Evolutionary conservation across 306 rosid genomes (phyloP), one percentile per base, ranked within the genome.

Genomic region (Quercus ilex): DNA sequence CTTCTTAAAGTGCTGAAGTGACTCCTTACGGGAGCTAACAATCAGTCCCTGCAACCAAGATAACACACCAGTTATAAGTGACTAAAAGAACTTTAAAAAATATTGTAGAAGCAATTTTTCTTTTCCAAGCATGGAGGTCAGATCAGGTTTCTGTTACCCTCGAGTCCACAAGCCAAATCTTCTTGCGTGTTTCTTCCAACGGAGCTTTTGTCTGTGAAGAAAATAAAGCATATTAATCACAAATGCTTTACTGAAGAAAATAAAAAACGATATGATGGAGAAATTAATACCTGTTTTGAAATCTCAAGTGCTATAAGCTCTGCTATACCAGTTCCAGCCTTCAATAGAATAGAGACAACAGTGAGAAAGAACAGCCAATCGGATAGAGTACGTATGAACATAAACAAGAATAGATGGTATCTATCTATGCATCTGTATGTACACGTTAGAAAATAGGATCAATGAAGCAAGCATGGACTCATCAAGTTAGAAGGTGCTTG

Each of bases 281-380:
- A 74, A 86, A 76, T 65, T 62, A 35, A 64, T 88, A 94, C 98
- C 94, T 89, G 89, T 84, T 93, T 93, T 74, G 98, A 93, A 70
- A 95, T 88, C 94, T 95, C 92, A 78, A 92, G 94, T 79, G 99
- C 99, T 79, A 95, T 95, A 81, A 93, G 88, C 83, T 95, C 99
- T 35, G 99, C 99, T 89, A 92, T 95, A 25, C 99, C 99, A 58
- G 99, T 95, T 87, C 99, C 99, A 84, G 99, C 99, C 99, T 95
- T 77, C 87, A 91, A 76, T 63, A 81, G 77, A 35, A 80, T 82
- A 86, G 74, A 78, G 75, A 83, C 62, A 69, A 58, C 79, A 77
- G 69, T 87, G 43, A 86, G 89, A 85, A 84, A 73, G 55, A 65
- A 14, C 56, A 41, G 38, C 79, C 67, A 58, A 74, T 74, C 53